A percentile compares a stretch with the other conserved stretches of the same genome.
phyloP scores from a whole-genome alignment of 495 filamentous ascomycete genomes.

The Talaromyces proteolyticus region DNA sequence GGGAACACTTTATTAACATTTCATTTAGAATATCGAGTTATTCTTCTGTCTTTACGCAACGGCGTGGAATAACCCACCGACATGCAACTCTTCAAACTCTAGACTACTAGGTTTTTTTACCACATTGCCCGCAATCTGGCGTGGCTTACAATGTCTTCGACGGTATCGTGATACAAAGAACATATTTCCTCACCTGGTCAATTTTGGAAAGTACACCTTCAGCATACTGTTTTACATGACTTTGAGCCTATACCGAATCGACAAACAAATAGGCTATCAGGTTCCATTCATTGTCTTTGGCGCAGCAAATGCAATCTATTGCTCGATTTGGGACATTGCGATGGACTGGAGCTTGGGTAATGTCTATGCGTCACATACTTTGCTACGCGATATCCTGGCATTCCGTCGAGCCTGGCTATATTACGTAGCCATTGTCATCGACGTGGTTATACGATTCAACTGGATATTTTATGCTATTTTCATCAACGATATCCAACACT shows the following conservation, averaged over 20 bases:
- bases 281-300: conserved; percentile 76
- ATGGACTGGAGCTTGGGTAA: conserved; percentile 94
- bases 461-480: conserved; percentile 96
- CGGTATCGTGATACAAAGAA: conserved; percentile 85
- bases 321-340: conserved; percentile 88
- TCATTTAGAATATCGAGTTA: conserved; percentile 68
- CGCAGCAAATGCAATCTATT: conserved; percentile 74
- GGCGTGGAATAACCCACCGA: conserved; percentile 60
- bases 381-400: conserved; percentile 75
- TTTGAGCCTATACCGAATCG: conserved; percentile 76
- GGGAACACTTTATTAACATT: conserved; percentile 15
- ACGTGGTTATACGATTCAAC: conserved; percentile 86
- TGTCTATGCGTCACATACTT: conserved; percentile 57
- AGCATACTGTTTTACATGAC: conserved; percentile 74
- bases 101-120: conserved; percentile 80
- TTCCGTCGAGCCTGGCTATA: conserved; percentile 75
- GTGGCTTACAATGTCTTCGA: conserved; percentile 82
- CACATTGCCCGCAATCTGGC: conserved; percentile 80
- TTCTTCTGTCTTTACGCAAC: conserved; percentile 92
- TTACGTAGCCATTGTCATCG: conserved; percentile 75
- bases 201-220: conserved; percentile 85
- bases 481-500: conserved; percentile 70
- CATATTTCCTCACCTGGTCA: conserved; percentile 86
- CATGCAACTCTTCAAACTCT: conserved; percentile 84
- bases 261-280: conserved; percentile 46